Percentiles rank a stretch among this genome's conserved stretches.
Evolutionary conservation across 306 rosid species (phyloP).

Genomic region (Urtica urens): DNA sequence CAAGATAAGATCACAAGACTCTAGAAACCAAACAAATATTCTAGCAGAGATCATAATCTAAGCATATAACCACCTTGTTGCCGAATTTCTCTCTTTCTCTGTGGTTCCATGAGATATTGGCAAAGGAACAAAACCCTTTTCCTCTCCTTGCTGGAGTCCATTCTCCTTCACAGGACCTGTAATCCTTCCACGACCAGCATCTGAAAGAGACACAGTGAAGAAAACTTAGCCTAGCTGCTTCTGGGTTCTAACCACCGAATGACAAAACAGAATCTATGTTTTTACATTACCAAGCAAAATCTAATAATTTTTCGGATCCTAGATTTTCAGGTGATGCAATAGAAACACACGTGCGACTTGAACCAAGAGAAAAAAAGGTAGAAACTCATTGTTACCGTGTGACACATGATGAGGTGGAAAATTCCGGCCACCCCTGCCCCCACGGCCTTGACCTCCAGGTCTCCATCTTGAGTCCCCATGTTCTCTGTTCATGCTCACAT

Average conservation of each 20-base stretch:
- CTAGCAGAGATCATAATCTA: not conserved
- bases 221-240: slow-evolving; percentile 14
- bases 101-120: slow-evolving; percentile 46
- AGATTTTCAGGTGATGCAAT: slow-evolving; percentile 7
- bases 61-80: slow-evolving; percentile 38
- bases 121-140: slow-evolving; percentile 35
- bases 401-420: slow-evolving; percentile 44
- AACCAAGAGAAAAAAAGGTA: not conserved
- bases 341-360: slow-evolving; percentile 7
- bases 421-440: slow-evolving; percentile 63
- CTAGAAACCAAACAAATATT: not conserved
- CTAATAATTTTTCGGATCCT: slow-evolving; percentile 5
- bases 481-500: slow-evolving; percentile 50
- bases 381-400: slow-evolving; percentile 38
- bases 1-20: not conserved
- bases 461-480: slow-evolving; percentile 67
- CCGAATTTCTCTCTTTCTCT: slow-evolving; percentile 42
- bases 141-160: slow-evolving; percentile 52
- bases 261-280: slow-evolving; percentile 7
- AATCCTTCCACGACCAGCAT: slow-evolving; percentile 56
- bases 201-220: slow-evolving; percentile 32
- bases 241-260: no score
- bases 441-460: slow-evolving; percentile 60
- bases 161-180: slow-evolving; percentile 50
- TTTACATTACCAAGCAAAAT: not conserved